phyloP scores from a whole-genome alignment of 306 rosid genomes.

The Astragalus membranaceus region DNA sequence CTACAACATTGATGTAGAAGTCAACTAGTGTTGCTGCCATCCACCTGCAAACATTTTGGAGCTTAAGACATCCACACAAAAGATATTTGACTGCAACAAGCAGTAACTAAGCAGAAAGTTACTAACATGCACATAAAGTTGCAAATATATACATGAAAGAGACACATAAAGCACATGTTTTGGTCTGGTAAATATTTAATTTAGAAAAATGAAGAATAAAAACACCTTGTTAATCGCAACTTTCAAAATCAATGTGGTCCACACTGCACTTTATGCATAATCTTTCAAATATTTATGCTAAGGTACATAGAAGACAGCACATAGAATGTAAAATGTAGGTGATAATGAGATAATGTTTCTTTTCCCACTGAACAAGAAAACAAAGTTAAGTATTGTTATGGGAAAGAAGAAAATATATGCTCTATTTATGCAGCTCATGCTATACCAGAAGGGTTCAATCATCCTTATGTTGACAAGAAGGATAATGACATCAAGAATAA shows the following conservation, averaged over 20 bases:
- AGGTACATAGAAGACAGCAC: not conserved
- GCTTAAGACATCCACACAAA: conserved; percentile 9
- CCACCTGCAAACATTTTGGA: conserved; percentile 60
- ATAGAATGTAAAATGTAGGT: conserved; percentile 5
- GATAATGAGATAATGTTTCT: not conserved
- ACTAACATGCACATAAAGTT: not conserved
- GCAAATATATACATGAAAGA: not conserved
- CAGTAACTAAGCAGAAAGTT: conserved; percentile 9
- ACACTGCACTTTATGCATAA: conserved; percentile 1
- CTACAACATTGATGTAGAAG: conserved; percentile 73
- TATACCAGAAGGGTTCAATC: conserved; percentile 5
- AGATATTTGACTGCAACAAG: conserved; percentile 9
- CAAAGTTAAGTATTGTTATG: not conserved
- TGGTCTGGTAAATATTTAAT: not conserved
- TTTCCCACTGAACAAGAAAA: not conserved
- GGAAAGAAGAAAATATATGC: not conserved
- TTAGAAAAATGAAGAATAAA: conserved; percentile 9
- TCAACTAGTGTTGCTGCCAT: conserved; percentile 65
- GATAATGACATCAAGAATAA: not conserved
- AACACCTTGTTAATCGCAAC: not conserved
- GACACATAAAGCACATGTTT: not conserved
- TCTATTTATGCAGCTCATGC: not conserved
- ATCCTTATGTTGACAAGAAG: not conserved
- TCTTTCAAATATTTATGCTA: conserved; percentile 4
- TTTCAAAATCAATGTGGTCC: not conserved